phyloP scores from a whole-genome alignment of 345 rosid genomes.

The Acer yangbiense region DNA sequence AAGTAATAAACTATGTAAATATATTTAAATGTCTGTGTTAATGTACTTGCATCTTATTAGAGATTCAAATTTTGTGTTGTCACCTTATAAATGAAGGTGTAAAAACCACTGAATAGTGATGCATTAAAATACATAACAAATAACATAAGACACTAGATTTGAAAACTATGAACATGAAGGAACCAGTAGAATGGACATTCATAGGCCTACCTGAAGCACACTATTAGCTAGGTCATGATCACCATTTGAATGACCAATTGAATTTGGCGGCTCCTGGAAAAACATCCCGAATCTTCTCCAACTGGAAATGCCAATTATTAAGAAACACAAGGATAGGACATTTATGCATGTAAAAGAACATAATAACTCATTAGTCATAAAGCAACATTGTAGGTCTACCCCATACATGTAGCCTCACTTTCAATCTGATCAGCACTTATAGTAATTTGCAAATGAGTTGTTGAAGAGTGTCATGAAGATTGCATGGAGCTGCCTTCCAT shows the following conservation, averaged over 20 bases:
- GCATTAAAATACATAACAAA: not conserved
- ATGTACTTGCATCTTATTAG: not conserved
- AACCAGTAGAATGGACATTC: not conserved
- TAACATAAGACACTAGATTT: not conserved
- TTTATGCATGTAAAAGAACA: not conserved
- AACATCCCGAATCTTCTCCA: conserved; percentile 56
- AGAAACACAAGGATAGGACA: not conserved
- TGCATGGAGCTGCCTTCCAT: no score
- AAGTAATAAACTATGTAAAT: not conserved
- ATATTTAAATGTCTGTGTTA: not conserved
- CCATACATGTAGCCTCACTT: conserved; percentile 52
- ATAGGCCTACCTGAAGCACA: conserved; percentile 65
- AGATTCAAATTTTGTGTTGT: not conserved
- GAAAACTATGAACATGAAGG: not conserved
- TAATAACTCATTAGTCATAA: conserved; percentile 6
- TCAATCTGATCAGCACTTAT: conserved; percentile 71
- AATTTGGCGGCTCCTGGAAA: conserved; percentile 49
- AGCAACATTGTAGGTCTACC: not conserved
- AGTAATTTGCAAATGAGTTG: no score
- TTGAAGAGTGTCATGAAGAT: no score
- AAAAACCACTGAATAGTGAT: not conserved
- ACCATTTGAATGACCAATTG: conserved; percentile 88
- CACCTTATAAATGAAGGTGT: not conserved
- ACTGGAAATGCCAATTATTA: conserved; percentile 29
- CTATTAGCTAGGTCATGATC: conserved; percentile 61